These are phyloP conservation scores for Lasiodiplodia citricola DNA, from an alignment of 2,329 filamentous ascomycete genomes.

Conservation along the genomic window DNA sequence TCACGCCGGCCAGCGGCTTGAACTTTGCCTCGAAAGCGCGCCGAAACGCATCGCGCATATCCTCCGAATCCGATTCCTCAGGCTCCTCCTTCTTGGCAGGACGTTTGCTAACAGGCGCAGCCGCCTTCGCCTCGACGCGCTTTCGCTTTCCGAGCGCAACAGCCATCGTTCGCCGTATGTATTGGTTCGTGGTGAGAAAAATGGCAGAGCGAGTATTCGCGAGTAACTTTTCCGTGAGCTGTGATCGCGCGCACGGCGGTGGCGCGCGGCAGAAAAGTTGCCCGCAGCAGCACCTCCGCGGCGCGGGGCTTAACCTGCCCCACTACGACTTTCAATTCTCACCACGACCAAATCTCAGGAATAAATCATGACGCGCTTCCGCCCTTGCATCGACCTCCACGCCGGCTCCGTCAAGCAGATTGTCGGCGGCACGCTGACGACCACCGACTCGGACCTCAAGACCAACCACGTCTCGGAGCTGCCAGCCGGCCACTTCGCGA, in stretches of 20 bases:
- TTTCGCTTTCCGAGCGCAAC: constrained; percentile 53
- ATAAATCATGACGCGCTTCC: constrained; percentile 80
- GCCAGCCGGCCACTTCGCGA: constrained; percentile 79
- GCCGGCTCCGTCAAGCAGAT: constrained; percentile 99
- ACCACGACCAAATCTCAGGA: background rate
- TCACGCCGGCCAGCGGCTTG: constrained; percentile 66
- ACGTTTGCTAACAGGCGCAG: constrained; percentile 21
- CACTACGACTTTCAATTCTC: background rate
- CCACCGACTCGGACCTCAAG: constrained; percentile 60
- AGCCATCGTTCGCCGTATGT: constrained; percentile 40
- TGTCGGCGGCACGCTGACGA: constrained; percentile 82
- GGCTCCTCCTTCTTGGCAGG: constrained; percentile 25
- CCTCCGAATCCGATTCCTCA: constrained; percentile 47
- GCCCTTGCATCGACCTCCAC: constrained; percentile 96
- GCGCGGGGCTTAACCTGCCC: background rate
- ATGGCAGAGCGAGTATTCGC: background rate
- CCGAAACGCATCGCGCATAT: constrained; percentile 76
- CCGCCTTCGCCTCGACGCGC: constrained; percentile 38
- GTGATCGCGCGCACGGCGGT: background rate
- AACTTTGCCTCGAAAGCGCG: constrained; percentile 90
- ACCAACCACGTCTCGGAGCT: constrained; percentile 92
- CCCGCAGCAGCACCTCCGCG: constrained; percentile 8
- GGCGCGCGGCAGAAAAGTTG: constrained; percentile 5
- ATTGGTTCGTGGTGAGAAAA: background rate
- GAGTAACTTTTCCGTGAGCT: background rate